Base-by-base conservation (phyloP, 345 rosid species). In the Gossypium arboreum region DNA sequence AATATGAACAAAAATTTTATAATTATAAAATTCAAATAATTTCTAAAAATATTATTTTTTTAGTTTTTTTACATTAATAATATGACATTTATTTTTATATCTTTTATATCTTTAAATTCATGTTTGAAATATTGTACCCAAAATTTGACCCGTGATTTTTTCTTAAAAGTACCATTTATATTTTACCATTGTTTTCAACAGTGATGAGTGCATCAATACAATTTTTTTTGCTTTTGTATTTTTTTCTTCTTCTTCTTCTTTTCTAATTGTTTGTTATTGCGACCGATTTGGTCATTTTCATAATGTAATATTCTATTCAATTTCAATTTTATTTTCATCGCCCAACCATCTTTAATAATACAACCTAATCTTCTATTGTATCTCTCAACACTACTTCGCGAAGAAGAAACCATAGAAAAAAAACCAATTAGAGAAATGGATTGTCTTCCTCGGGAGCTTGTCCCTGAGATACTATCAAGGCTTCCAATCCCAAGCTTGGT, bases 401-500 rank as follows among this genome's bases (percentile, higher is more conserved):
- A 34, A 85, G 73, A 60, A 82, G 12, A 2, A 72, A 34, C 41
- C 41, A 34, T 34, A 34, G 59, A 22, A 13, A 6, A 22, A 39
- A n/a, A 65, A 25, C 58, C 71, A 67, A 34, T 25, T 41, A 57
- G 65, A 44, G 16, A 78, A 54, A 69, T 90, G 76, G 91, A 90
- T 29, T 34, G 63, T 70, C 88, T 92, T 34, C 95, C 97, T 6
- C 67, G 62, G 24, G 97, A 92, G 58, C 81, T 92, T 51, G 34
- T 82, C 10, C 17, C 80, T 11, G 91, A 89, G 58, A 90, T 92
- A 66, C 85, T 92, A 12, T 87, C 87, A 44, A 86, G 89, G 71
- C 83, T 92, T n/a, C 90, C 94, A 1, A 77, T 85, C 59, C 80
- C 88, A 1, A 83, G 84, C 60, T 57, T 89, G 65, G 77, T 87